Conservation (phyloP, 2,329 filamentous ascomycete species). For the Aureobasidium sp. region DNA sequence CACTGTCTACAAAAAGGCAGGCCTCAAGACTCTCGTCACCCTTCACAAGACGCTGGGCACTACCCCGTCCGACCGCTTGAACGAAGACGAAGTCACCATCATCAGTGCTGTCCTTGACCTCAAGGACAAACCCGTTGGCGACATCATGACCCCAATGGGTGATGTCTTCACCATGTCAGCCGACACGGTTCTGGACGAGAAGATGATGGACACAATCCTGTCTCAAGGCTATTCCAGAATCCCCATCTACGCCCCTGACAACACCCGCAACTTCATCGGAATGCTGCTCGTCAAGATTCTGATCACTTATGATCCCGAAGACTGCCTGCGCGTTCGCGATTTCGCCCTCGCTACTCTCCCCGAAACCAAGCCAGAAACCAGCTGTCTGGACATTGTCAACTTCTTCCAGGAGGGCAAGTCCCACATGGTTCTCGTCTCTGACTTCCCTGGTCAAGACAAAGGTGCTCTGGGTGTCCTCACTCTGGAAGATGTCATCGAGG, state of each 20-base stretch:
- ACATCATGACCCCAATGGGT: slow-evolving; percentile 97
- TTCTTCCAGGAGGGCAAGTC: slow-evolving; percentile 99
- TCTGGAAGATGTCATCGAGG: slow-evolving; percentile 95
- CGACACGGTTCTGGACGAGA: slow-evolving; percentile 84
- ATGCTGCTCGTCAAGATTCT: slow-evolving; percentile 98
- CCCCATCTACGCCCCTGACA: slow-evolving; percentile 83
- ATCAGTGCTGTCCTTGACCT: slow-evolving; percentile 94
- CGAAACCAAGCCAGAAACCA: slow-evolving; percentile 90
- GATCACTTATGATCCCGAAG: slow-evolving; percentile 97
- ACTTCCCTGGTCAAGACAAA: slow-evolving; percentile 80
- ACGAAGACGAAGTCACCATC: slow-evolving; percentile 97
- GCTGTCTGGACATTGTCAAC: slow-evolving; percentile 96
- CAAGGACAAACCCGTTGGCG: slow-evolving; percentile 90
- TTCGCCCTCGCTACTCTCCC: slow-evolving; percentile 91
- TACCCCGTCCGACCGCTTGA: slow-evolving; percentile 75
- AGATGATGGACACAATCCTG: slow-evolving; percentile 89
- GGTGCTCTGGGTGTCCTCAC: slow-evolving; percentile 92
- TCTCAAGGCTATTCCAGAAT: slow-evolving; percentile 94
- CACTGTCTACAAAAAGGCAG: slow-evolving; percentile 96
- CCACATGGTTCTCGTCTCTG: slow-evolving; percentile 95
- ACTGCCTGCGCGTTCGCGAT: slow-evolving; percentile 76
- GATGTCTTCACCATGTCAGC: slow-evolving; percentile 97
- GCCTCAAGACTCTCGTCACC: slow-evolving; percentile 90
- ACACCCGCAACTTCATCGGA: slow-evolving; percentile 81
- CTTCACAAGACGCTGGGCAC: slow-evolving; percentile 87